These are phyloP conservation scores for Colletotrichum lupini DNA, from an alignment of 2,329 filamentous ascomycete genomes.

Conservation along the genomic window DNA sequence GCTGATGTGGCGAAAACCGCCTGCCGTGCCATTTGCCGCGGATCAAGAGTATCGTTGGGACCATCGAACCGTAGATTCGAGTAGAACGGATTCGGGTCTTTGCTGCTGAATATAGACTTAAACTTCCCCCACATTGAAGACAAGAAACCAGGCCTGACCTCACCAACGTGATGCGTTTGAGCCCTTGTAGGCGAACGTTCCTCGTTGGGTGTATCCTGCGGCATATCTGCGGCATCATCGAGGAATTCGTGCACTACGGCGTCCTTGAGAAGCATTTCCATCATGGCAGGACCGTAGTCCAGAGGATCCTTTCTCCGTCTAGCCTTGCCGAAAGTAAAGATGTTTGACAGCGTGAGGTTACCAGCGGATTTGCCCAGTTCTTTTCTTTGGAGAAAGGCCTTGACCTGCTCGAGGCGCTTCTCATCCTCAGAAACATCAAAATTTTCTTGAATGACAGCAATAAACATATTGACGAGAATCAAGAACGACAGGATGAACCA, in stretches of 20 bases:
- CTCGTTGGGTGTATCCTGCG: conserved; percentile 50
- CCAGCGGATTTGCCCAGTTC: conserved; percentile 79
- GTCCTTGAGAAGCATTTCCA: conserved; percentile 97
- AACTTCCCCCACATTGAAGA: conserved; percentile 72
- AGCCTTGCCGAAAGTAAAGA: conserved; percentile 72
- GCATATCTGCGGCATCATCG: conserved; percentile 72
- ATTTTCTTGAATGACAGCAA: conserved; percentile 99
- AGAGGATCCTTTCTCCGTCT: conserved; percentile 80
- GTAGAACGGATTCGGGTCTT: conserved; percentile 96
- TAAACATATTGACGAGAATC: conserved; percentile 99
- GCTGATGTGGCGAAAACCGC: conserved; percentile 86
- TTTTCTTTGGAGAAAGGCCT: conserved; percentile 91
- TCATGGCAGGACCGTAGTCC: conserved; percentile 89
- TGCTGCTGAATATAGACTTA: conserved; percentile 65
- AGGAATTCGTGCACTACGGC: conserved; percentile 95
- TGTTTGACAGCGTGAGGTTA: conserved; percentile 81
- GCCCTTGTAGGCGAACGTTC: conserved; percentile 45
- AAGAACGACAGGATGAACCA: conserved; percentile 98
- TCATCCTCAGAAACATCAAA: conserved; percentile 99
- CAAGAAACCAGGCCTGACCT: conserved; percentile 67
- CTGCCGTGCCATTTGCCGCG: conserved; percentile 88
- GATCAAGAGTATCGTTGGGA: conserved; percentile 82
- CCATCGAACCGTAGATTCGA: conserved; percentile 77
- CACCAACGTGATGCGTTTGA: conserved; percentile 49
- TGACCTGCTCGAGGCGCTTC: conserved; percentile 95